phyloP scores from a whole-genome alignment of 352 stramenopile genomes.

The Blastocystis hominis region DNA sequence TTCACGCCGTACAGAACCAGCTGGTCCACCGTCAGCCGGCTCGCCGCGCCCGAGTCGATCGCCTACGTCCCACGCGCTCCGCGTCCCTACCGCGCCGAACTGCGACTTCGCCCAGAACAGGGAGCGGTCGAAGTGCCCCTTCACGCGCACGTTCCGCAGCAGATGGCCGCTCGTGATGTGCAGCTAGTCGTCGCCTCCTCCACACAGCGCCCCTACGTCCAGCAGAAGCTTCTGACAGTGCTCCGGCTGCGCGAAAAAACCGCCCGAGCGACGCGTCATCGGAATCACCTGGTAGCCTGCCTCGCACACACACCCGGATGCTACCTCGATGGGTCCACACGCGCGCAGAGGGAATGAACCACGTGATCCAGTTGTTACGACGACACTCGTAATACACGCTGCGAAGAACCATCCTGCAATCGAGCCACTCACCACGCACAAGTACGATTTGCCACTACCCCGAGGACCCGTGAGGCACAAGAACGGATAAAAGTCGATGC shows the following conservation, averaged over 20 bases:
- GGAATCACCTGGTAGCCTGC: constrained; percentile 19
- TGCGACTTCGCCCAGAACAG: constrained; percentile 51
- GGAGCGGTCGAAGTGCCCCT: constrained; percentile 1
- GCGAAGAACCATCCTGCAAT: constrained; percentile 29
- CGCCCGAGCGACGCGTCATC: constrained; percentile 36
- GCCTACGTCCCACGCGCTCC: neutral
- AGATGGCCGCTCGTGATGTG: constrained; percentile 20
- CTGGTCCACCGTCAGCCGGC: neutral
- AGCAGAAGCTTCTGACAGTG: constrained; percentile 45
- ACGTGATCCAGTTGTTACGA: constrained; percentile 30
- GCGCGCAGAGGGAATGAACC: constrained; percentile 21
- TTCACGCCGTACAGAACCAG: constrained; percentile 22
- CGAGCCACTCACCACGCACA: neutral
- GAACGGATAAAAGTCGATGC: constrained; percentile 1
- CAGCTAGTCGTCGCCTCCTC: neutral
- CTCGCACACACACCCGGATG: neutral
- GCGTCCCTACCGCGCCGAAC: neutral
- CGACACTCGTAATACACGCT: constrained; percentile 38
- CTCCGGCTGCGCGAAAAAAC: constrained; percentile 33
- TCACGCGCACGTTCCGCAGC: neutral
- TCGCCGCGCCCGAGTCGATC: neutral
- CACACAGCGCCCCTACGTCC: neutral
- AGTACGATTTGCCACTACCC: constrained; percentile 21
- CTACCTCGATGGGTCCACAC: constrained; percentile 23
- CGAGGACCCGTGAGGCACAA: constrained; percentile 22